These are phyloP conservation scores for Xylaria longipes DNA, from an alignment of 495 filamentous ascomycete species.

Conservation along the genomic window DNA sequence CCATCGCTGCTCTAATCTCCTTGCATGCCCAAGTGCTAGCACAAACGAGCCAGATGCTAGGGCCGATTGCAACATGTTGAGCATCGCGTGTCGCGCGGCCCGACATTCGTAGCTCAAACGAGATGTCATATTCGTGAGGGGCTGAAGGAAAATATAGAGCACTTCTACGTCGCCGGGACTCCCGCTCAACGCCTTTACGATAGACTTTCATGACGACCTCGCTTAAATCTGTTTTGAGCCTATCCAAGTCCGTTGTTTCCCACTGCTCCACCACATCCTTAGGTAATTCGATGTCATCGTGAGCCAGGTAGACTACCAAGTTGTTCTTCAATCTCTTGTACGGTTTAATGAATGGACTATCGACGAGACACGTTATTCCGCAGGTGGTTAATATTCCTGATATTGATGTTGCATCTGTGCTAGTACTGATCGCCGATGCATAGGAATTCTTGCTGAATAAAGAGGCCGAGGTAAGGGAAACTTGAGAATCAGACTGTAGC, in stretches of 20 bases:
- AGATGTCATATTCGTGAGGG: constrained; percentile 1
- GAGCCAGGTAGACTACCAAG: constrained; percentile 2
- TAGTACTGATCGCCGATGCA: background rate
- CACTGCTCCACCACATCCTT: constrained; percentile 2
- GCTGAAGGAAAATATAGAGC: background rate
- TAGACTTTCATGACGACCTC: constrained; percentile 4
- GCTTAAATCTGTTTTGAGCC: background rate
- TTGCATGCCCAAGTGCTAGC: constrained; percentile 12
- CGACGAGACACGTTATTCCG: background rate
- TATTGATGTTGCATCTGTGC: constrained; percentile 8
- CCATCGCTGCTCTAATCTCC: background rate
- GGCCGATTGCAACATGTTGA: background rate
- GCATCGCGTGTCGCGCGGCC: background rate
- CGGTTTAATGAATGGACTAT: background rate
- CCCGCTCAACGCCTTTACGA: constrained; percentile 13
- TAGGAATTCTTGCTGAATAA: constrained; percentile 4
- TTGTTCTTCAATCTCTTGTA: constrained; percentile 7
- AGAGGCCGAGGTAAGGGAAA: constrained; percentile 6
- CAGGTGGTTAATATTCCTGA: background rate
- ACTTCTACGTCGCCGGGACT: background rate
- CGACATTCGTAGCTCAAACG: constrained; percentile 16
- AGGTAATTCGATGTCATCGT: constrained; percentile 5
- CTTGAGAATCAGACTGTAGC: background rate
- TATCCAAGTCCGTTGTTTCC: background rate
- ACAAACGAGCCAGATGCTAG: constrained; percentile 6